Percentiles rank a stretch among this genome's conserved stretches.
phyloP scores from a whole-genome alignment of 2,329 filamentous ascomycete species.

The Sarocladium strictum region DNA sequence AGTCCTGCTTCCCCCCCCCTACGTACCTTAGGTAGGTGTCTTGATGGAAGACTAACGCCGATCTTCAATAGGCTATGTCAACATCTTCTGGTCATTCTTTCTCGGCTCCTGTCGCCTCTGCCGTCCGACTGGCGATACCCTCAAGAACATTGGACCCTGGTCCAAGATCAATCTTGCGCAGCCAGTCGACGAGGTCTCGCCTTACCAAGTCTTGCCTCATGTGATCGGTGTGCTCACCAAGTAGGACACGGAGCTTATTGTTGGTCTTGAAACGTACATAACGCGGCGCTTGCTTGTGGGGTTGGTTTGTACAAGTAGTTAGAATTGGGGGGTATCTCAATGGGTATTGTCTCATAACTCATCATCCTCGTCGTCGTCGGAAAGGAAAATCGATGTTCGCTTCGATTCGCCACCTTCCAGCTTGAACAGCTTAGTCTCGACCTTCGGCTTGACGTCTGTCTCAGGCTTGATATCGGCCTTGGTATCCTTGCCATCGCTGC shows the following conservation, averaged over 20 bases:
- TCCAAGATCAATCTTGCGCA: slow-evolving; percentile 39
- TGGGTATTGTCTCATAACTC: slow-evolving; percentile 14
- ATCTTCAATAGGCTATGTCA: slow-evolving; percentile 36
- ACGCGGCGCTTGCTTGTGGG: no score
- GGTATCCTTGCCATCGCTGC: background rate
- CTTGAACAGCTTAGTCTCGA: slow-evolving; percentile 7
- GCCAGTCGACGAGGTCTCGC: slow-evolving; percentile 33
- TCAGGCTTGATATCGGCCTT: slow-evolving; percentile 3
- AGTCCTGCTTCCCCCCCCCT: slow-evolving; percentile 19
- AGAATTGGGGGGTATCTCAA: slow-evolving; percentile 5
- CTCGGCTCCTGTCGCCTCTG: slow-evolving; percentile 47
- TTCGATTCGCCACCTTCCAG: slow-evolving; percentile 8
- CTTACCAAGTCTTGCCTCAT: slow-evolving; percentile 38
- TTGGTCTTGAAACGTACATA: no score
- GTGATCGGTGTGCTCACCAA: slow-evolving; percentile 48
- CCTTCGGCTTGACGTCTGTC: background rate
- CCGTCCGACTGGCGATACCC: slow-evolving; percentile 38
- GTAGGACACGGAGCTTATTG: no score
- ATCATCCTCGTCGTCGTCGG: slow-evolving; percentile 21
- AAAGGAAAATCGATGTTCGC: slow-evolving; percentile 18
- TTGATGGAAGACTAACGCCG: background rate
- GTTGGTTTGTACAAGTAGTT: background rate
- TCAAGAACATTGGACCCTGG: slow-evolving; percentile 47
- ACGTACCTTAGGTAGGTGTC: background rate
- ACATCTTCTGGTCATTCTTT: slow-evolving; percentile 45